Evolutionary conservation across 1,284 basidiomycete genomes (phyloP), one percentile per base, ranked within the genome.

Genomic region (Coniophora puteana): DNA sequence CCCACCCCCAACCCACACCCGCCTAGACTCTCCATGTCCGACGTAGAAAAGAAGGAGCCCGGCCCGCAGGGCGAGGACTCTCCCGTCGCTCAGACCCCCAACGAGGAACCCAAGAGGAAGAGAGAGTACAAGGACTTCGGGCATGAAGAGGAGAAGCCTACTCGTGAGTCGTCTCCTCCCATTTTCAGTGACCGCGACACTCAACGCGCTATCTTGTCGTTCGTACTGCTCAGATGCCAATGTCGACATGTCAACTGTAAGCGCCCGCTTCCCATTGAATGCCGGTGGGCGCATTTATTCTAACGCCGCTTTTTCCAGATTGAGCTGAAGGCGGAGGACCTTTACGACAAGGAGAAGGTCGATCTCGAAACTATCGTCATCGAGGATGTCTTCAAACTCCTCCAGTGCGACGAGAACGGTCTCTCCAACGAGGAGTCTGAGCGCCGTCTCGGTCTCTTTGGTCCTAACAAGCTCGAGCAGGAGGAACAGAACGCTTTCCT

Each of bases 331-430:
- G 90, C 91, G 8, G 91, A 94, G 68, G 93, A 98, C 68, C 72
- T 98, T 36, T 96, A 95, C 67, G 90, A 95, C 71, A 96, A 95
- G 74, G 93, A 97, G 72, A 98, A 98, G 76, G 94, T 98, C 67
- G 94, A 98, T 68, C 78, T 98, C 43, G 94, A 97, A 74, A 94
- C 92, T 36, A 86, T 98, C 60, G 89, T 93, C 56, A 89, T 98
- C 63, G 93, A 95, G 54, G 93, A 97, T 61, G 93, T 97, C 66
- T 94, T 95, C 80, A 91, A 86, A 51, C 84, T 98, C 48, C 83
- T 98, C 41, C 93, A 97, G 69, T 94, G 81, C 57, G 73, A 76
- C 53, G 87, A 93, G 50, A 72, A 76, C 35, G 94, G 94, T 80
- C 78, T 98, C 33, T 67, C 71, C 23, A 49, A 66, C 6, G 82